These are phyloP conservation scores for Cicer arietinum DNA, from an alignment of 306 rosid species.

Conservation along the genomic window DNA sequence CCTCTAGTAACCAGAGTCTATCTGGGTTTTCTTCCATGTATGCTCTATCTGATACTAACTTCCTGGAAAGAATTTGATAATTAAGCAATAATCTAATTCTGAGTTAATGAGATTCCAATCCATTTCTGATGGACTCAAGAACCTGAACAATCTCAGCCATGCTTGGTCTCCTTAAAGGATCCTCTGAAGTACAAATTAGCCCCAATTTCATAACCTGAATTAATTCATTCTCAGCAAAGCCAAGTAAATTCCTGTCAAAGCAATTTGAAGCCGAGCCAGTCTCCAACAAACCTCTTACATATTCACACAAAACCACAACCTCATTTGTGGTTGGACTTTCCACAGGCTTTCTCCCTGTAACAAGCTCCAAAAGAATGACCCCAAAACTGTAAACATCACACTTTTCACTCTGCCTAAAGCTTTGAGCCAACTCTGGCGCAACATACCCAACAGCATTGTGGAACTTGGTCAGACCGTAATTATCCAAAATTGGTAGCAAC, in stretches of 20 bases:
- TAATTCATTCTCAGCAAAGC: slow-evolving; percentile 82
- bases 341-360: slow-evolving; percentile 95
- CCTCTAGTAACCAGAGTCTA: slow-evolving; percentile 44
- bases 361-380: slow-evolving; percentile 90
- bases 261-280: slow-evolving; percentile 81
- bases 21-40: slow-evolving; percentile 36
- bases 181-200: slow-evolving; percentile 84
- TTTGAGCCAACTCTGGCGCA: slow-evolving; percentile 95
- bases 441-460: slow-evolving; percentile 91
- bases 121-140: slow-evolving; percentile 94
- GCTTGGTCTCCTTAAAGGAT: slow-evolving; percentile 90
- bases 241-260: slow-evolving; percentile 77
- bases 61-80: slow-evolving; percentile 39
- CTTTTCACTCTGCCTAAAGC: slow-evolving; percentile 86
- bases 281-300: slow-evolving; percentile 78
- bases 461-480: slow-evolving; percentile 75
- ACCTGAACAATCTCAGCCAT: slow-evolving; percentile 98
- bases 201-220: slow-evolving; percentile 96
- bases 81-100: slow-evolving; percentile 32
- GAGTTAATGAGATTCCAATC: slow-evolving; percentile 62
- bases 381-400: slow-evolving; percentile 97
- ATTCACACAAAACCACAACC: slow-evolving; percentile 91
- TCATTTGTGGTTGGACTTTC: slow-evolving; percentile 84
- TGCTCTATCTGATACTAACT: slow-evolving; percentile 32
- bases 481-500: slow-evolving; percentile 89